phyloP scores from a whole-genome alignment of 257 asterid species.

The Forsythia suspensa region DNA sequence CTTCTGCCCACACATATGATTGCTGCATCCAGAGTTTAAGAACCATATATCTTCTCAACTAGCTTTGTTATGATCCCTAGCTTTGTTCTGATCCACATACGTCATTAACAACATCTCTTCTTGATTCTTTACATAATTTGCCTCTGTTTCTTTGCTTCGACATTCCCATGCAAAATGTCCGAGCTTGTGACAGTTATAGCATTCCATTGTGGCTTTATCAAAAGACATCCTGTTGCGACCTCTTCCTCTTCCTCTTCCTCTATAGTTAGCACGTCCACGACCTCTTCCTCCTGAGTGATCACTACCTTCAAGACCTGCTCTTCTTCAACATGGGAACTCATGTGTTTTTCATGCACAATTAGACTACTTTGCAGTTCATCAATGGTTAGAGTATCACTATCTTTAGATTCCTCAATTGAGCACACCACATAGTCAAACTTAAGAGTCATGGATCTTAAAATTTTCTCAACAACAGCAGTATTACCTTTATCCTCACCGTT shows the following conservation, averaged over 20 bases:
- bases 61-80: too few species aligned
- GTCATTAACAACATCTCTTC: neutral
- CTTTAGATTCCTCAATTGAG: too few species aligned
- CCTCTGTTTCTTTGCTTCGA: neutral
- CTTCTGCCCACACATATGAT: neutral
- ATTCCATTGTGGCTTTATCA: neutral
- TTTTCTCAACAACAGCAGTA: too few species aligned
- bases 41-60: neutral
- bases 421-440: too few species aligned
- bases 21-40: neutral
- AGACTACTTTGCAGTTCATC: too few species aligned
- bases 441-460: too few species aligned
- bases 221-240: neutral
- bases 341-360: too few species aligned
- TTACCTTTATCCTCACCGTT: too few species aligned
- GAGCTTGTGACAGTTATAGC: neutral
- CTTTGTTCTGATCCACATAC: neutral
- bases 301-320: neutral
- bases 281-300: neutral
- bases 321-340: neutral
- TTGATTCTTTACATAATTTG: neutral
- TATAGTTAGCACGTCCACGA: neutral
- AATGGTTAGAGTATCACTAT: too few species aligned
- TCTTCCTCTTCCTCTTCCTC: neutral
- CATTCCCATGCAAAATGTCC: neutral